Conservation (phyloP, 139 green algal genomes). For the Chlorella sp. region DNA sequence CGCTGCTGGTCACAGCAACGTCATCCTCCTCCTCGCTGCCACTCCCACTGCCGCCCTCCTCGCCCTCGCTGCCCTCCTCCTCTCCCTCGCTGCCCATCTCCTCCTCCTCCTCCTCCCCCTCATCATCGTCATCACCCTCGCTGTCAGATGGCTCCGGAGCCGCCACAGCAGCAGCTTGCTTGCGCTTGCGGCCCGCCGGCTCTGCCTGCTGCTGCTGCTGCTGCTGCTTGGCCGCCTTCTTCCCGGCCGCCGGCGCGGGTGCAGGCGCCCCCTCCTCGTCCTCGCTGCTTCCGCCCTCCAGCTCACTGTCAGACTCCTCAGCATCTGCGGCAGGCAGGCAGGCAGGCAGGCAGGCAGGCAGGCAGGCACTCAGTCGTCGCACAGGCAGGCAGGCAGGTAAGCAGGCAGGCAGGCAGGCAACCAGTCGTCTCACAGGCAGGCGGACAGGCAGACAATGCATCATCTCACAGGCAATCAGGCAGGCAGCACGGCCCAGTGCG, state of each 20-base stretch:
- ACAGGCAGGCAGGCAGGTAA: neutral
- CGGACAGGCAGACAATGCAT: neutral
- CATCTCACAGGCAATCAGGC: no score
- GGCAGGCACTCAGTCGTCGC: no score
- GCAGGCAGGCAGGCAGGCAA: neutral
- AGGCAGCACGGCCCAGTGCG: neutral
- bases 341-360: neutral
- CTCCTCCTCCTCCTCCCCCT: neutral
- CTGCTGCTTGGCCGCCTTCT: slow-evolving; percentile 11
- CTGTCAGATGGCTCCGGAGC: neutral
- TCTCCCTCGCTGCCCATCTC: neutral
- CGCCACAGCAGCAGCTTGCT: neutral
- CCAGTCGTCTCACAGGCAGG: no score
- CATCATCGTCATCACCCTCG: neutral
- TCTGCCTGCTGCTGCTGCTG: slow-evolving; percentile 1
- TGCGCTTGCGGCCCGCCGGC: neutral
- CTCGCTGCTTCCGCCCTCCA: neutral
- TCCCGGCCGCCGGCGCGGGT: neutral
- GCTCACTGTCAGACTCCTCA: neutral
- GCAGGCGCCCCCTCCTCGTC: neutral
- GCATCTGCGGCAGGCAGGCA: neutral
- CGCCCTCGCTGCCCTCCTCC: slow-evolving; percentile 12
- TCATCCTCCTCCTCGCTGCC: slow-evolving; percentile 20
- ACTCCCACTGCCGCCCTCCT: slow-evolving; percentile 1
- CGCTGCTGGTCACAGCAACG: neutral